Evolutionary conservation across 257 asterid species (phyloP), one percentile per base, ranked within the genome.

Genomic region (Lycium barbarum): DNA sequence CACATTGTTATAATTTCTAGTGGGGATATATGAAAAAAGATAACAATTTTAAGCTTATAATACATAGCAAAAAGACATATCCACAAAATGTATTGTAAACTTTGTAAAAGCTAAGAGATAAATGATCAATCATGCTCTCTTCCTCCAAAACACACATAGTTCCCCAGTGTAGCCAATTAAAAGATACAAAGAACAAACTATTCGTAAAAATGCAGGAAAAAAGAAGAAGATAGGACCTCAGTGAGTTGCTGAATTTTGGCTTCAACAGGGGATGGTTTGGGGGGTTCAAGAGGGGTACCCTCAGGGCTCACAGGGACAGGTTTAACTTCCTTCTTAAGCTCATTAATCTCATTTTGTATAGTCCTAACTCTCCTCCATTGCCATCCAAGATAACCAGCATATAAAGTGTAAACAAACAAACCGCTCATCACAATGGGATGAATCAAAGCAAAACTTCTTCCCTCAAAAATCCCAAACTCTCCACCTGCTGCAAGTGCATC

Each of bases 301-400:
- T 89, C 95, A 0, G 97, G 91, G 54, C 97, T 85, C 59, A 92
- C 99, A n/a, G 96, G 86, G 45, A 91, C 92, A 22, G 97, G 93
- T 90, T 92, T 87, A 3, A 93, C 88, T 86, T 93, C 92, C 91
- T 93, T 97, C 90, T 97, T 97, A 3, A 97, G 93, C 88, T 91
- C 93, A 47, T 78, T 91, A 61, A 97, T 92, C 88, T 97, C 99
- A 0, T 89, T 88, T 73, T 97, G 99, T 9, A 88, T 59, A 1
- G 98, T 97, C 18, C 99, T 93, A 6, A 96, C 97, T 59, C 98
- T 90, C 91, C 99, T 86, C 99, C 98, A 95, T 89, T 96, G 99
- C 98, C 98, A 96, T 17, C 99, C 99, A 84, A 95, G 97, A 66
- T 95, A 96, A 5, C 98, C 99, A 49, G 99, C 93, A 82, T 95